Conservation (phyloP, 2,329 filamentous ascomycete genomes). For the Pseudofabraea citricarpa region DNA sequence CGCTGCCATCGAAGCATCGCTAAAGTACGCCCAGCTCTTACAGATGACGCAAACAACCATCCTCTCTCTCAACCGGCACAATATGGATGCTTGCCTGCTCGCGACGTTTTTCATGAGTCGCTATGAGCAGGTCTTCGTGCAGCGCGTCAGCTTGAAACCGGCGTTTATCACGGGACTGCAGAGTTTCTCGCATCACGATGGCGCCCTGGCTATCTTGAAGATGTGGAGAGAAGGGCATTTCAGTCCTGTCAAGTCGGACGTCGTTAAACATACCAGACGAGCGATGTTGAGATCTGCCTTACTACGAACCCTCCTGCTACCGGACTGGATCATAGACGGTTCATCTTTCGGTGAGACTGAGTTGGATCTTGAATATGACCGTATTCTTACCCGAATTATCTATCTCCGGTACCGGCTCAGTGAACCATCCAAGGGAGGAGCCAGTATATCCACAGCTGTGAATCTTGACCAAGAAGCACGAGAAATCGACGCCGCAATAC, state of each 20-base stretch:
- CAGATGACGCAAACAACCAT: constrained; percentile 6
- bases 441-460: neutral
- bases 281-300: constrained; percentile 22
- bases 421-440: neutral
- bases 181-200: constrained; percentile 34
- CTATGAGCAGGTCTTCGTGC: too few relatives aligned
- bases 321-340: constrained; percentile 27
- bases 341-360: constrained; percentile 24
- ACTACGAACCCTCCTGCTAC: constrained; percentile 20
- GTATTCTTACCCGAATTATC: constrained; percentile 18
- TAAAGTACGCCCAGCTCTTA: constrained; percentile 19
- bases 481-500: constrained; percentile 6
- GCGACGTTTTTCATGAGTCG: constrained; percentile 14
- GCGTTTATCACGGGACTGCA: neutral
- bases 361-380: constrained; percentile 25
- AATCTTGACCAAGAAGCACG: constrained; percentile 7
- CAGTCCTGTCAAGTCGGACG: constrained; percentile 10
- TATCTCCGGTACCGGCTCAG: constrained; percentile 12
- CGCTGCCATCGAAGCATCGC: constrained; percentile 21
- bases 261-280: constrained; percentile 25
- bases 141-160: too few relatives aligned
- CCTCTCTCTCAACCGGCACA: constrained; percentile 1
- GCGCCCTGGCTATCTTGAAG: constrained; percentile 25
- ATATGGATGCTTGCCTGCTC: constrained; percentile 14
- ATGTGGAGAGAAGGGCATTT: constrained; percentile 20